Evolutionary conservation across 2,329 filamentous ascomycete species (phyloP).

Genomic region (Penicillium sp.): DNA sequence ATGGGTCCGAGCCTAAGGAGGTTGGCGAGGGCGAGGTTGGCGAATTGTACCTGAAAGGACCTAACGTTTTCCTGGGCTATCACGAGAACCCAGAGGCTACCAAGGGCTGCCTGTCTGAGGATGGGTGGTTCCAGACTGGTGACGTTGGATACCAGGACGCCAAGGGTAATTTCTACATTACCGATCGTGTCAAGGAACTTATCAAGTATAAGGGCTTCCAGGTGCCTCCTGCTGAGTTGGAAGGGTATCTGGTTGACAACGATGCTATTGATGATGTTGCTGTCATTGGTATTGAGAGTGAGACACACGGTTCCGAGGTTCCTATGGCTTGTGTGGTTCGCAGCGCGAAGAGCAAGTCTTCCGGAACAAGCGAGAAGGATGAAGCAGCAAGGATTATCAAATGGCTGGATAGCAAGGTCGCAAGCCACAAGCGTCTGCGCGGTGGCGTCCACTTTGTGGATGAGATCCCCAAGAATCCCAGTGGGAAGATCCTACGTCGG

Average conservation of each 20-base stretch:
- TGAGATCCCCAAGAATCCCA: slow-evolving; percentile 41
- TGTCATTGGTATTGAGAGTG: slow-evolving; percentile 55
- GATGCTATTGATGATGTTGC: slow-evolving; percentile 51
- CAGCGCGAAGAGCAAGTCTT: slow-evolving; percentile 38
- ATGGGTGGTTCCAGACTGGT: slow-evolving; percentile 85
- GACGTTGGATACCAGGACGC: slow-evolving; percentile 73
- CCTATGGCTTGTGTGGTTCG: slow-evolving; percentile 58
- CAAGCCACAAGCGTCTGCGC: slow-evolving; percentile 39
- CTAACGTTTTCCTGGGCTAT: slow-evolving; percentile 57
- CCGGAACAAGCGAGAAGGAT: slow-evolving; percentile 37
- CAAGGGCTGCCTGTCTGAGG: slow-evolving; percentile 48
- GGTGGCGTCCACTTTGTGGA: slow-evolving; percentile 42
- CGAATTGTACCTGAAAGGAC: slow-evolving; percentile 60
- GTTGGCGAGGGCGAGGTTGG: slow-evolving; percentile 56
- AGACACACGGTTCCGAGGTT: slow-evolving; percentile 56
- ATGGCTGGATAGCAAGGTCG: slow-evolving; percentile 39
- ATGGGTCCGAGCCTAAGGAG: slow-evolving; percentile 43
- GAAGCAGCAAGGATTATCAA: slow-evolving; percentile 41
- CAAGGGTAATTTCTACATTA: slow-evolving; percentile 78
- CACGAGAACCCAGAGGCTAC: slow-evolving; percentile 53
- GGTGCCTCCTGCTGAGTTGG: slow-evolving; percentile 60
- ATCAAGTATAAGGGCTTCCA: slow-evolving; percentile 64
- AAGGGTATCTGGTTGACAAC: slow-evolving; percentile 45
- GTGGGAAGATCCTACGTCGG: slow-evolving; percentile 43
- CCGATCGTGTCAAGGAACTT: slow-evolving; percentile 64